These are phyloP conservation scores for Clavispora vitiphila DNA, from an alignment of 805 yeast species.

Conservation along the genomic window DNA sequence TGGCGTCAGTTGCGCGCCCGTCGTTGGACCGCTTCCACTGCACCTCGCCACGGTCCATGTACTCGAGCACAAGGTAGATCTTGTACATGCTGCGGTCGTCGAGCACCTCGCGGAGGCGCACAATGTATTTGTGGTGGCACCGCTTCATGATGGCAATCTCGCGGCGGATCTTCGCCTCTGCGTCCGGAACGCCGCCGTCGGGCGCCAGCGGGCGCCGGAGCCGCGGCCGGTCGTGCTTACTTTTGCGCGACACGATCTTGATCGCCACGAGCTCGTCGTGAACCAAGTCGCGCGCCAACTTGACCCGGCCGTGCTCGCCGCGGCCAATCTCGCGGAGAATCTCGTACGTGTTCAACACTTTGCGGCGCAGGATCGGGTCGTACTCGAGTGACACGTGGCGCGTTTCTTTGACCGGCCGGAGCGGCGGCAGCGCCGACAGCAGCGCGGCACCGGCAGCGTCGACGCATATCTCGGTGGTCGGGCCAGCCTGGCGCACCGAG, in stretches of 20 bases:
- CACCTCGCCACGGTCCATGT: conserved; percentile 85
- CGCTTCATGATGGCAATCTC: conserved; percentile 46
- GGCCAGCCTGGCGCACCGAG: conserved; percentile 1
- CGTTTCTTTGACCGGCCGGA: conserved; percentile 67
- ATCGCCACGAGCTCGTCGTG: conserved; percentile 75
- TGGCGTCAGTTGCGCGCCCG: conserved; percentile 2
- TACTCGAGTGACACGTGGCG: conserved; percentile 74
- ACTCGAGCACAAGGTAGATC: conserved; percentile 86
- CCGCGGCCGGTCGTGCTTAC: conserved; percentile 33
- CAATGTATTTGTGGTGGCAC: conserved; percentile 41
- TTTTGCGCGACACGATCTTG: conserved; percentile 78
- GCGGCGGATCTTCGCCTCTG: conserved; percentile 33
- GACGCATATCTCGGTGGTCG: background rate
- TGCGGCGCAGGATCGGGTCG: conserved; percentile 80
- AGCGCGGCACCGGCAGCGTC: background rate
- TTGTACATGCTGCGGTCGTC: conserved; percentile 82
- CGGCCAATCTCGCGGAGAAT: conserved; percentile 81
- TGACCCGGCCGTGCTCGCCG: conserved; percentile 99
- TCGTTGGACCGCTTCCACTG: conserved; percentile 53
- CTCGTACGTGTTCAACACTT: conserved; percentile 85
- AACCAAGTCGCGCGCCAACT: conserved; percentile 74
- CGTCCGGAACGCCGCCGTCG: conserved; percentile 21
- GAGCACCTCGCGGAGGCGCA: conserved; percentile 52
- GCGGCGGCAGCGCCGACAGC: background rate
- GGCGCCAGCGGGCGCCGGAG: conserved; percentile 24